Base-by-base conservation (phyloP, 352 stramenopile species). In the Phytophthora colocasiae region DNA sequence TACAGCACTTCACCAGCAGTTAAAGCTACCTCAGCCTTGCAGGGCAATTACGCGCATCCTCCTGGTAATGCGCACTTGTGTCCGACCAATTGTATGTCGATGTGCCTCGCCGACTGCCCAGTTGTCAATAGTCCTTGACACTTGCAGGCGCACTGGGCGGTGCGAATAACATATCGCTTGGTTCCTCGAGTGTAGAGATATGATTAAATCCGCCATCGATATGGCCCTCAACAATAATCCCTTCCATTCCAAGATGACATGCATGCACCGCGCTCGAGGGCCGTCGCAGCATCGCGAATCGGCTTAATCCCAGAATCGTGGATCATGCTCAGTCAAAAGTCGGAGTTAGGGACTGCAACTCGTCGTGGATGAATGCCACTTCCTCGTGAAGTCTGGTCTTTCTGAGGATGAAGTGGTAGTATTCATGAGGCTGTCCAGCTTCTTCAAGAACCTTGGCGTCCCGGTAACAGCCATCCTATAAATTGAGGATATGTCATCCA, bases 151-250 rank as follows among this genome's bases (percentile, higher is more conserved):
- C 83, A 69, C 89, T 90, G 1, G 97, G 96, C 48, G 96, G 88
- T 6, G 87, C 81, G n/a, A 8, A 99, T 71, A 27, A 99, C 89
- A 69, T 98, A 99, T 22, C 97, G 72, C 51, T 97, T 91, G 43
- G 85, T 80, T 12, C 97, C 97, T 26, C 85, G 80, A 19, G 98
- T 74, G 98, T 86, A 3, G 89, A 77, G 61, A 99, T 97, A 69
- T 93, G 96, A 75, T 99, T 99, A 19, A 97, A 66, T 1, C 81
- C 96, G 22, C 79, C 78, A 77, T 99, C 97, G 67, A 97, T 96
- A 66, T 99, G 97, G 39, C 89, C 88, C 58, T 98, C 94, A 0
- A 93, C 92, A 69, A 98, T 97, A 44, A 98, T 96, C 4, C 92
- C 92, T 24, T 70, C 74, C 92, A 98, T 98, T 31, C 91, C 91